Percentiles rank a stretch among this genome's conserved stretches.
Evolutionary conservation across 1,284 basidiomycete genomes (phyloP).

Genomic region (Cystobasidium sp.): DNA sequence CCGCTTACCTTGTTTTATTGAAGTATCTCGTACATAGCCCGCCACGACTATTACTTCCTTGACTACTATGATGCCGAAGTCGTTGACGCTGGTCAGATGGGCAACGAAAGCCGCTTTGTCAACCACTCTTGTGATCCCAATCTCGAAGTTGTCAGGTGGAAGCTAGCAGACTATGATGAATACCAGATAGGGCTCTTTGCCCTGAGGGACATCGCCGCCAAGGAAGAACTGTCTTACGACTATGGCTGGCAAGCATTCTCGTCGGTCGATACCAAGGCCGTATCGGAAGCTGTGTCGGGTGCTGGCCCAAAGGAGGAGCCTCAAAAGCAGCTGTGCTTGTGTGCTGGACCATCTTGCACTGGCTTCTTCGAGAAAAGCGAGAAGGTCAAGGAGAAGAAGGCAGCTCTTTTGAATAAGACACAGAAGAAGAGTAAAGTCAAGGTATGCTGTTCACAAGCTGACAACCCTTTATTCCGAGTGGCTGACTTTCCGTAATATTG

Average conservation of each 20-base stretch:
- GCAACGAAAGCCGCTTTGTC: slow-evolving; percentile 60
- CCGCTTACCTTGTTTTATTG: slow-evolving; percentile 25
- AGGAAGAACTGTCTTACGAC: slow-evolving; percentile 58
- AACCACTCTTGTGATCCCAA: slow-evolving; percentile 58
- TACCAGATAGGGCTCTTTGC: slow-evolving; percentile 58
- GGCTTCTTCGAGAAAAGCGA: slow-evolving; percentile 40
- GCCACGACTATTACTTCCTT: slow-evolving; percentile 59
- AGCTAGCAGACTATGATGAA: slow-evolving; percentile 58
- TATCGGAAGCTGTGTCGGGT: slow-evolving; percentile 1
- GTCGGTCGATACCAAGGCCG: slow-evolving; percentile 33
- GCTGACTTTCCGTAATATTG: background rate
- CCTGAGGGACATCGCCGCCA: slow-evolving; percentile 57
- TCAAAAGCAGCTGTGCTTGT: slow-evolving; percentile 34
- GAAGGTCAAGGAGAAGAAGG: slow-evolving; percentile 32
- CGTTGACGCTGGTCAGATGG: slow-evolving; percentile 59
- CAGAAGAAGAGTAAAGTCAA: slow-evolving; percentile 16
- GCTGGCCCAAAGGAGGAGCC: background rate
- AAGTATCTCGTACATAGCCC: slow-evolving; percentile 49
- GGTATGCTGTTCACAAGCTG: background rate
- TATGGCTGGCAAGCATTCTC: slow-evolving; percentile 52
- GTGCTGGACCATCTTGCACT: slow-evolving; percentile 32
- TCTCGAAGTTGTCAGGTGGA: slow-evolving; percentile 58
- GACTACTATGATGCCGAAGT: slow-evolving; percentile 60
- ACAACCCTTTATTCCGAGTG: background rate
- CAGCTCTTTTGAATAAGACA: background rate